Base-by-base conservation (phyloP, 116 monocot species). In the Zostera marina region DNA sequence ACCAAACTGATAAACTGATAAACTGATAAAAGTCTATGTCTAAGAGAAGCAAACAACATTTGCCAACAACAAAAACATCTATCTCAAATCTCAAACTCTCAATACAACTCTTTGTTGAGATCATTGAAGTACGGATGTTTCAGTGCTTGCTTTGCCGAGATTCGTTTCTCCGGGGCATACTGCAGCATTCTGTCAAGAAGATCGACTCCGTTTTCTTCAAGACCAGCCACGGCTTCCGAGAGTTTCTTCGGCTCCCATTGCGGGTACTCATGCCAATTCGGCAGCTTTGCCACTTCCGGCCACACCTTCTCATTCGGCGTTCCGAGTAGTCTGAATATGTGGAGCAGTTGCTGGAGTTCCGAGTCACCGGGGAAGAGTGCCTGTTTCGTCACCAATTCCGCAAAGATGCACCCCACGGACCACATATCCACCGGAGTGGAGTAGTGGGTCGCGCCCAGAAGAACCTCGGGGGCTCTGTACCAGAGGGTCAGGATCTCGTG, bases 371-470 rank as follows among this genome's bases (percentile, higher is more conserved):
- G 70, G 68, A 99, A 99, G 5, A 99, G 73, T 26, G 90, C 74
- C 72, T 86, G 74, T 5, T 67, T 86, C 14, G 86, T 83, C 19
- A 79, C 73, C 52, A 99, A 62, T 74, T 99, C 99, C 74, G 99
- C 99, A 66, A 99, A 99, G 63, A 99, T 91, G 42, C 99, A 99
- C 41, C 91, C 99, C 24, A 99, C 79, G 52, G 99, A 99, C 99
- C 99, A 99, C 11, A 99, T 87, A 68, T 99, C 99, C 41, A 99
- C 83, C 10, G 99, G 79, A 5, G 73, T 79, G n/a, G 92, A 79
- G 58, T 87, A 87, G 23, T 71, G 77, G 10, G 79, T 79, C 15
- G 86, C 77, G 15, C 91, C 99, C 42, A 99, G 86, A 49, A 99
- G 87, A 11, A 99, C 76, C 67, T 99, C 99, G 11, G 99, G 91